Evolutionary conservation across 1,284 basidiomycete species (phyloP), one percentile per base, ranked within the genome.

Genomic region (Puccinia coronata): DNA sequence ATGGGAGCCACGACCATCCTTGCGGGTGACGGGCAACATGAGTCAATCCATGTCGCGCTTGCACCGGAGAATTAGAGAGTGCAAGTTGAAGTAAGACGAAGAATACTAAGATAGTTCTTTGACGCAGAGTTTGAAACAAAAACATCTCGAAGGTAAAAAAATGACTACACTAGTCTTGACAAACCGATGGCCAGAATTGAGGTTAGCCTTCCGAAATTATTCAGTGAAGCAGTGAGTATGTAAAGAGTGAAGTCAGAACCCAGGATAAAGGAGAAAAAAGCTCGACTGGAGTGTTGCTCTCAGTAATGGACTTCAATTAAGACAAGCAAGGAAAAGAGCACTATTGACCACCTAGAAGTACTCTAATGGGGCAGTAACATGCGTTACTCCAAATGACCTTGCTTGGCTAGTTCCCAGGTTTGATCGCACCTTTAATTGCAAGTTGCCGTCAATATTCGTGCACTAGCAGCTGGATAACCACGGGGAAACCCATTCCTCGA

Each of bases 21-120:
- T 63, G 59, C 39, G 59, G 59, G 59, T 63, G 59, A 39, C 59
- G 59, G 59, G 59, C 59, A 39, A 6, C 31, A 63, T 39, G 59
- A 20, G 36, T 14, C 34, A 63, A 20, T 1, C 18, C 59, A 63
- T 63, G 59, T 63, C 34, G 59, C 31, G 59, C 59, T 2, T 63
- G 59, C 20, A 63, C 59, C 34, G 16, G 16, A 9, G 59, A 34
- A 14, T 63, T 20, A 18, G 16, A 36, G 34, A 20, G 23, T 16
- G 59, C 34, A 11, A 63, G 34, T 34, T 63, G 59, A 34, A n/a
- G n/a, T n/a, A 63, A 25, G 34, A 63, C 6, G 16, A 63, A 31
- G 34, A 63, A 63, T 39, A 23, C 59, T 16, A 63, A 23, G 34
- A 63, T 63, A 34, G 59, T 63, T 16, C 57, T 34, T 59, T 59